Base-by-base conservation (phyloP, 441 rosid species). In the Gossypium trilobum region DNA sequence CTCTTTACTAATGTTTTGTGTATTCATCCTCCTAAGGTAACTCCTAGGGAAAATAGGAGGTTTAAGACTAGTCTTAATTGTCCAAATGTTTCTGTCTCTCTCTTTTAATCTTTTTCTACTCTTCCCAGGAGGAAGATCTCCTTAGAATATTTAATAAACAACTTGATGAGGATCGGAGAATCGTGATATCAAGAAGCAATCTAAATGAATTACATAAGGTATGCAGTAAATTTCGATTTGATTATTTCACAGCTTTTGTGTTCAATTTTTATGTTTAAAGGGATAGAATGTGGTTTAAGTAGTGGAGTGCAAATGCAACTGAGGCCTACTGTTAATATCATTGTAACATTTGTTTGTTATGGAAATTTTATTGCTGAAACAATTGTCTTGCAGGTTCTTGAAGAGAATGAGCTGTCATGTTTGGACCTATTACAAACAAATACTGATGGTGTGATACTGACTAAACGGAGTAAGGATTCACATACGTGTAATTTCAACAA, bases 111-210 rank as follows among this genome's bases (percentile, higher is more conserved):
- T n/a, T 60, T 64, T 66, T 36, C 54, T 63, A 27, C 39, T 54
- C 74, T 78, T 72, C 78, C 64, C 79, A 95, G 98, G 97, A 95
- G 78, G 98, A 92, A 77, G 91, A 89, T 75, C 78, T 76, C 50
- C 95, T 86, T 64, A 77, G 73, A 74, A 82, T 83, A 69, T 95
- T 95, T 79, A 86, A 88, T 79, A 88, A 95, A 85, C 98, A 92
- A 78, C 83, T 95, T 70, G 98, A 88, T 77, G 99, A 88, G 71
- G 98, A 92, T 78, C 85, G 93, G 81, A 91, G 82, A 82, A 88
- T 91, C 60, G 87, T 92, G 76, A 87, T 91, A 82, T 85, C 87
- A 8, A 78, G 98, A 79, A 91, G 96, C 86, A 95, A 92, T 85
- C 60, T 91, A 75, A 88, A 82, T 78, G 97, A 95, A 79, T 80